Evolutionary conservation across 2,329 filamentous ascomycete species (phyloP).

Genomic region (Penicillium sp.): DNA sequence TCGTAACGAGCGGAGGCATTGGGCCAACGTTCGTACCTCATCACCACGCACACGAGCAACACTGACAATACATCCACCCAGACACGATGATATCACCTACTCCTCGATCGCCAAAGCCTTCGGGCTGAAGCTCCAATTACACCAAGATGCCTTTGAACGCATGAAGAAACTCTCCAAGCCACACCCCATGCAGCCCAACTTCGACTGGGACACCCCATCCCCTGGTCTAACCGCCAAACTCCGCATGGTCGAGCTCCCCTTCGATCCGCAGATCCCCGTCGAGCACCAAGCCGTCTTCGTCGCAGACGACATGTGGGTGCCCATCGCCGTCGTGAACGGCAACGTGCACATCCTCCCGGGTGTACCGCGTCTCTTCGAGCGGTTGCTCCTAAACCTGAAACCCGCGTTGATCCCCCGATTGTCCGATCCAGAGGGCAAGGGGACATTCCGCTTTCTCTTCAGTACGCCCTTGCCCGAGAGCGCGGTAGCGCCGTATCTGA

Average conservation of each 20-base stretch:
- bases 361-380: constrained; percentile 77
- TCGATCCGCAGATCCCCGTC: constrained; percentile 59
- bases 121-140: constrained; percentile 65
- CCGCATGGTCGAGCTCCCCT: constrained; percentile 84
- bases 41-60: not conserved
- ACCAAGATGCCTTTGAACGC: constrained; percentile 67
- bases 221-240: constrained; percentile 72
- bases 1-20: constrained; percentile 92
- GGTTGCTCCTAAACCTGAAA: constrained; percentile 69
- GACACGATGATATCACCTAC: constrained; percentile 97
- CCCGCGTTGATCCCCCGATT: constrained; percentile 64
- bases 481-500: constrained; percentile 73
- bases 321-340: constrained; percentile 78
- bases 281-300: constrained; percentile 73
- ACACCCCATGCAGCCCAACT: constrained; percentile 64
- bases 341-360: constrained; percentile 92
- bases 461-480: constrained; percentile 86
- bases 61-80: constrained; percentile 33
- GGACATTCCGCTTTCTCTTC: constrained; percentile 70
- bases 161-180: constrained; percentile 79
- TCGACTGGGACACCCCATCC: constrained; percentile 79
- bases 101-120: constrained; percentile 89
- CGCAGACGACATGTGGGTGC: constrained; percentile 80
- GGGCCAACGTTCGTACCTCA: constrained; percentile 71
- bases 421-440: constrained; percentile 72